Percentiles rank a stretch among this genome's conserved stretches.
Evolutionary conservation across 1,139 yeast genomes (phyloP).

Genomic region (Hanseniaspora gamundiae): DNA sequence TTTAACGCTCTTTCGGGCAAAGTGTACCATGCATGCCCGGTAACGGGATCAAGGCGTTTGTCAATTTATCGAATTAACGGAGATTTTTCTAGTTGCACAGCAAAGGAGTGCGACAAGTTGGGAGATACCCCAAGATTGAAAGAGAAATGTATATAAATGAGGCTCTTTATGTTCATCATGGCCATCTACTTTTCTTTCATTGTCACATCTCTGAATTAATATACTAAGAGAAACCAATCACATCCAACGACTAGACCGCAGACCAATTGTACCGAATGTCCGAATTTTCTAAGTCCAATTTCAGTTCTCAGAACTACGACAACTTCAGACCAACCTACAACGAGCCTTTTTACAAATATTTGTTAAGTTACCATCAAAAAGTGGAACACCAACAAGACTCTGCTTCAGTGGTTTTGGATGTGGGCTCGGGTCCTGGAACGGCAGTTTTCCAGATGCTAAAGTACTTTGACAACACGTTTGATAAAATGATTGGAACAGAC

Average conservation of each 20-base stretch:
- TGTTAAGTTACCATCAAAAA: constrained; percentile 31
- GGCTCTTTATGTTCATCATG: too few relatives aligned
- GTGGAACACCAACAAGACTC: constrained; percentile 9
- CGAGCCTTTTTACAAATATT: constrained; percentile 33
- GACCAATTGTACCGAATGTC: constrained; percentile 48
- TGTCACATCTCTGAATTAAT: too few relatives aligned
- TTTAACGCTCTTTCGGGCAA: too few relatives aligned
- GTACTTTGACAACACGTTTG: constrained; percentile 24
- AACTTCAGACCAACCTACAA: constrained; percentile 62
- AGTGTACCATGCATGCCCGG: neutral
- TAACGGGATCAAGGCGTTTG: too few relatives aligned
- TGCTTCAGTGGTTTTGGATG: constrained; percentile 39
- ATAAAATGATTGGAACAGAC: constrained; percentile 53
- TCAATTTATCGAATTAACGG: too few relatives aligned
- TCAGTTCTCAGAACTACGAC: constrained; percentile 47
- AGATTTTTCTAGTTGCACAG: too few relatives aligned
- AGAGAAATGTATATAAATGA: too few relatives aligned
- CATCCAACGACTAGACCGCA: too few relatives aligned
- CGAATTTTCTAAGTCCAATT: constrained; percentile 47
- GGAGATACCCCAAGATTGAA: too few relatives aligned
- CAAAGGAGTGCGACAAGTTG: too few relatives aligned
- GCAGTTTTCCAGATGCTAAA: constrained; percentile 46
- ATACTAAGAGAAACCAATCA: too few relatives aligned
- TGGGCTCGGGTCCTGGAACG: constrained; percentile 82
- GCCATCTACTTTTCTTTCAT: too few relatives aligned